Percentiles rank a stretch among this genome's conserved stretches.
These are phyloP conservation scores for Brassica incana DNA, from an alignment of 345 rosid species.

Conservation along the genomic window DNA sequence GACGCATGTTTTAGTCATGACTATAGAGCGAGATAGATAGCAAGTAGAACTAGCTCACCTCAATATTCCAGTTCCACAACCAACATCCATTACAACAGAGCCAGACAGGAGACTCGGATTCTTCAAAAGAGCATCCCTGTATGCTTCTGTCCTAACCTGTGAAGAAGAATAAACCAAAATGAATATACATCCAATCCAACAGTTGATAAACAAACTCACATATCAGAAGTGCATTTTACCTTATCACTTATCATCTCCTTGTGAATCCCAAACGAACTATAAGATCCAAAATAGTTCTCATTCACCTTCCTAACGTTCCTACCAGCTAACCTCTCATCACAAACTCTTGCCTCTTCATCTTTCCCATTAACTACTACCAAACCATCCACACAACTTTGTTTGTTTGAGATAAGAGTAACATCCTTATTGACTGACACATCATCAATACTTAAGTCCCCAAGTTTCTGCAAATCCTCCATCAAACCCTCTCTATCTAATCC, in stretches of 20 bases:
- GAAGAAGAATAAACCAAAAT: constrained; percentile 10
- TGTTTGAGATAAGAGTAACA: constrained; percentile 40
- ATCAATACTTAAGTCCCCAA: constrained; percentile 46
- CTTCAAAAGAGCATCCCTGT: constrained; percentile 75
- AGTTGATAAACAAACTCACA: constrained; percentile 11
- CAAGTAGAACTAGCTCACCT: constrained; percentile 47
- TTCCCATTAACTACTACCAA: constrained; percentile 33
- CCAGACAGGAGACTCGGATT: constrained; percentile 73
- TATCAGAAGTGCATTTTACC: constrained; percentile 47
- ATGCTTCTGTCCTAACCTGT: constrained; percentile 86
- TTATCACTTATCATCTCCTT: constrained; percentile 89
- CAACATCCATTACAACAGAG: constrained; percentile 95
- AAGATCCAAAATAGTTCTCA: constrained; percentile 83
- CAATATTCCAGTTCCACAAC: constrained; percentile 94
- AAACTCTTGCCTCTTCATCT: constrained; percentile 30
- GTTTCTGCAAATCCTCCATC: constrained; percentile 49
- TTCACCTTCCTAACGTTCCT: constrained; percentile 62
- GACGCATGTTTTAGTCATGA: background rate
- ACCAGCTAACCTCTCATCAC: constrained; percentile 41
- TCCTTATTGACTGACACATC: constrained; percentile 30
- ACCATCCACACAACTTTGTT: constrained; percentile 36
- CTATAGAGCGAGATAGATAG: background rate
- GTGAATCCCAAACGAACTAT: constrained; percentile 86
- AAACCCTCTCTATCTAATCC: constrained; percentile 51
- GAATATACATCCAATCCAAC: background rate